These are phyloP conservation scores for Mortierella sp. DNA, from an alignment of 371 early-diverging fungal species.

Conservation along the genomic window DNA sequence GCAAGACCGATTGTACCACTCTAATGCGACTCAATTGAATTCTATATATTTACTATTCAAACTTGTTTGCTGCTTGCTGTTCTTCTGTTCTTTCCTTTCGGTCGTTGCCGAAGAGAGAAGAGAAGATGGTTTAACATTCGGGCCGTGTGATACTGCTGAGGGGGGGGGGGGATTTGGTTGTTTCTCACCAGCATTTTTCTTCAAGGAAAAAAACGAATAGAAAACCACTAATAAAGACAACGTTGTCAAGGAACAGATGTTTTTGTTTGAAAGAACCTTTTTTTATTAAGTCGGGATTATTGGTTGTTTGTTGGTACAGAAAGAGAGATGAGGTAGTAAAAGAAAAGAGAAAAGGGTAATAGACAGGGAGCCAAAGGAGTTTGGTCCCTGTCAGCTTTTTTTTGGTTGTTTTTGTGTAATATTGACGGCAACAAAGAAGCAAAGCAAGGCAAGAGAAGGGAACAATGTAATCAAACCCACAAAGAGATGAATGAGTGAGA, in stretches of 20 bases:
- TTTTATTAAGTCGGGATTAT: constrained; percentile 10
- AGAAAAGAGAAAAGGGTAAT: background rate
- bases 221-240: background rate
- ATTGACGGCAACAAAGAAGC: too few species aligned
- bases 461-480: background rate
- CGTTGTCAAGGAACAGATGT: background rate
- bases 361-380: background rate
- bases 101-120: background rate
- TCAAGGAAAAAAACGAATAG: background rate
- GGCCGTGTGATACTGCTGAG: background rate
- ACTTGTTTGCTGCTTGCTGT: background rate
- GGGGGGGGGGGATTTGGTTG: too few species aligned
- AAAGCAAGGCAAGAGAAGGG: background rate
- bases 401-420: background rate
- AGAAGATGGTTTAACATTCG: background rate
- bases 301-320: constrained; percentile 5
- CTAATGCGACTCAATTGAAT: background rate
- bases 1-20: constrained; percentile 7
- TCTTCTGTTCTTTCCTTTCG: background rate
- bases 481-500: background rate
- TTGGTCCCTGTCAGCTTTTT: background rate
- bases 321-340: background rate
- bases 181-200: too few species aligned
- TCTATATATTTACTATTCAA: background rate
- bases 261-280: background rate